Evolutionary conservation across 2,329 filamentous ascomycete genomes (phyloP), one percentile per base, ranked within the genome.

Genomic region (Trichophyton schoenleinii): DNA sequence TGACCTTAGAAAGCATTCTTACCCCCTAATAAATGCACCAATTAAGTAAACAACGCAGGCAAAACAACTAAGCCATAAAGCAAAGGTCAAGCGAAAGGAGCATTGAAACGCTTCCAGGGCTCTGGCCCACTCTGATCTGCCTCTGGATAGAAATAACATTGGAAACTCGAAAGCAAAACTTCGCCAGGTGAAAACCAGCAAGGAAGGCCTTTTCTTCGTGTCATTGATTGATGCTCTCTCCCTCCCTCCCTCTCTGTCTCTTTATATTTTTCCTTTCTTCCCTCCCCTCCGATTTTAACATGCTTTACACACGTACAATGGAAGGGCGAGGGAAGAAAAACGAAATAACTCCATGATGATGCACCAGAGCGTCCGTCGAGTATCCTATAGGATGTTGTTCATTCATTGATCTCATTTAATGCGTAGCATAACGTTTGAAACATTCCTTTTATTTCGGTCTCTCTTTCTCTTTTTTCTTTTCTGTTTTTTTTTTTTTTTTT

Each of bases 321-420:
- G 49, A 53, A 18, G 25, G 28, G 28, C 4, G 18, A 15, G 20
- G n/a, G 22, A n/a, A 53, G 9, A 6, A 53, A 31, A 15, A 53
- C 11, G 22, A 53, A 34, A 53, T 15, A 53, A 53, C 49, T 28
- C 49, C 49, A 53, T 53, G 13, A 53, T n/a, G 22, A 53, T 53
- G 49, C 49, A 53, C 49, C 49, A 11, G 49, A 53, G 49, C 11
- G 49, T 53, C 22, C 22, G n/a, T 34, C n/a, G 25, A 25, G 25
- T 53, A 53, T 31, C n/a, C 28, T 25, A 15, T 31, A 8, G 15
- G 22, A 48, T 48, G 9, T 31, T 25, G 49, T 34, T 53, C 49
- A 53, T 53, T 53, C 49, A 53, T 53, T 53, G 13, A 31, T 34
- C n/a, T 53, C 49, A 25, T 53, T 53, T 53, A 53, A 31, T 31